Percentiles rank a stretch among this genome's conserved stretches.
Conservation (phyloP, 495 filamentous ascomycete genomes). For the Cudoniella acicularis region DNA sequence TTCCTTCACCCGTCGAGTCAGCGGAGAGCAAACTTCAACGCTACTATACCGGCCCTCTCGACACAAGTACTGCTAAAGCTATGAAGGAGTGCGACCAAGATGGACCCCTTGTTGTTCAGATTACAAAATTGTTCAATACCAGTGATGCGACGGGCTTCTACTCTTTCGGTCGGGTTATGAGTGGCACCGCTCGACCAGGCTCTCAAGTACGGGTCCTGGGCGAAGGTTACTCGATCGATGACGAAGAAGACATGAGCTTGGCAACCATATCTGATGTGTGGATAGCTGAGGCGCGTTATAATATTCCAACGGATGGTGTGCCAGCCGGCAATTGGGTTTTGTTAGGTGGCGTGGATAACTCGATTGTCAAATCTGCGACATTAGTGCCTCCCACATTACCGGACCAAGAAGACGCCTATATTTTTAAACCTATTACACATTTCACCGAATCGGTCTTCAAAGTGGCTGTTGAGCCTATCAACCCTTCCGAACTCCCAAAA, state of each 20-base stretch:
- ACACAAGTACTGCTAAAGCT: slow-evolving; percentile 74
- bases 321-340: slow-evolving; percentile 96
- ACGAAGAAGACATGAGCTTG: slow-evolving; percentile 94
- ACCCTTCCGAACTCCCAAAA: slow-evolving; percentile 96
- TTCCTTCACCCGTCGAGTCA: slow-evolving; percentile 83
- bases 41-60: slow-evolving; percentile 94
- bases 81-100: slow-evolving; percentile 84
- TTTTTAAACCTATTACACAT: slow-evolving; percentile 89
- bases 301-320: slow-evolving; percentile 83
- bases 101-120: slow-evolving; percentile 82
- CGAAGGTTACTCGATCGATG: slow-evolving; percentile 93
- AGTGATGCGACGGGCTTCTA: slow-evolving; percentile 83
- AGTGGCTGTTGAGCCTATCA: slow-evolving; percentile 96
- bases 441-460: slow-evolving; percentile 98
- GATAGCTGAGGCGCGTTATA: slow-evolving; percentile 93
- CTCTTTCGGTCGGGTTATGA: slow-evolving; percentile 89
- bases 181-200: slow-evolving; percentile 79
- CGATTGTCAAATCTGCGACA: slow-evolving; percentile 97
- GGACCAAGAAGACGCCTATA: slow-evolving; percentile 85
- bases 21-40: slow-evolving; percentile 70
- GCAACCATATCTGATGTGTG: slow-evolving; percentile 87
- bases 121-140: slow-evolving; percentile 90
- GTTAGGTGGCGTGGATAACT: slow-evolving; percentile 89
- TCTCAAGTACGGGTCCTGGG: slow-evolving; percentile 87
- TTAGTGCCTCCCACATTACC: slow-evolving; percentile 77